Evolutionary conservation across 805 yeast species (phyloP).

Genomic region (Maudiozyma pseudohumilis): DNA sequence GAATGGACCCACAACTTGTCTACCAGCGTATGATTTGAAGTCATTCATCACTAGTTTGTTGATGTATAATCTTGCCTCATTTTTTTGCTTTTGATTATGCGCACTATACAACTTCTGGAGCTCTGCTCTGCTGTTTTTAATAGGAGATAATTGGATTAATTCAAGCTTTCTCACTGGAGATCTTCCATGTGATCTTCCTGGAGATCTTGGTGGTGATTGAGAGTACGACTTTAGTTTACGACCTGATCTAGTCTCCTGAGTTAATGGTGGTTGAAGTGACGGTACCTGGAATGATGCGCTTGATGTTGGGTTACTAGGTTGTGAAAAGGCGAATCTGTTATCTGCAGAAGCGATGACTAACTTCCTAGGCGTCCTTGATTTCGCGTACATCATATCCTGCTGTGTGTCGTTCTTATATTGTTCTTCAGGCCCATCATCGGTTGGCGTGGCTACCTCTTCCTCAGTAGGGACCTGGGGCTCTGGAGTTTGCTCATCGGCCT

Average conservation of each 20-base stretch:
- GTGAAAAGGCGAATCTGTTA: constrained; percentile 16
- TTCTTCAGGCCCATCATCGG: neutral
- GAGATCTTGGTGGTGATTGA: constrained; percentile 22
- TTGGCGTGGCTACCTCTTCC: neutral
- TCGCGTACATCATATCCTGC: neutral
- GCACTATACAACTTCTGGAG: constrained; percentile 22
- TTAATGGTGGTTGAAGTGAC: constrained; percentile 25
- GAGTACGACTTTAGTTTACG: constrained; percentile 24
- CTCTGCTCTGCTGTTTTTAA: constrained; percentile 28
- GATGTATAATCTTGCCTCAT: constrained; percentile 58
- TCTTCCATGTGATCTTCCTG: constrained; percentile 29
- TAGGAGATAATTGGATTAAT: constrained; percentile 34
- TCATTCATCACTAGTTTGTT: constrained; percentile 63
- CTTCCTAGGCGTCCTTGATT: constrained; percentile 21
- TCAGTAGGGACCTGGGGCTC: neutral
- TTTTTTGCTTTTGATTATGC: constrained; percentile 23
- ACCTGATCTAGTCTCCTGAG: constrained; percentile 24
- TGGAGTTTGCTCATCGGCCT: neutral
- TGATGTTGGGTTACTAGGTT: constrained; percentile 14
- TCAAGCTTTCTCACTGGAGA: constrained; percentile 34
- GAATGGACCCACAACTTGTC: constrained; percentile 89
- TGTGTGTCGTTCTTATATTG: neutral
- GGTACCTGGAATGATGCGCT: constrained; percentile 20
- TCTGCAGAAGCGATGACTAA: constrained; percentile 19
- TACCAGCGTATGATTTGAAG: constrained; percentile 93